These are phyloP conservation scores for Puccinia polysora DNA, from an alignment of 1,284 basidiomycete genomes.

Conservation along the genomic window DNA sequence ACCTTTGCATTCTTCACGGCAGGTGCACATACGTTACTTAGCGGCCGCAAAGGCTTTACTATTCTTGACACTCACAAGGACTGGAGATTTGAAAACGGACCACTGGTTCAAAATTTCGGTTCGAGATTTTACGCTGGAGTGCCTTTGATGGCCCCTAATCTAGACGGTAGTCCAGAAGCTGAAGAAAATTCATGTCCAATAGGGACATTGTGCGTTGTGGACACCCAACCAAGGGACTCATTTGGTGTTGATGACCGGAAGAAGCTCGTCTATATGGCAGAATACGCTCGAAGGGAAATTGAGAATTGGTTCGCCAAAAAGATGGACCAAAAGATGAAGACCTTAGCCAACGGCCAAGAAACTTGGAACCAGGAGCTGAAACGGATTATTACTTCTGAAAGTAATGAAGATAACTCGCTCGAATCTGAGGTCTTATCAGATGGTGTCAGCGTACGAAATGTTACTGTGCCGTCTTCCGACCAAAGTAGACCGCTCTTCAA, in stretches of 20 bases:
- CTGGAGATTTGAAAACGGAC: constrained; percentile 39
- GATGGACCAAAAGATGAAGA: constrained; percentile 20
- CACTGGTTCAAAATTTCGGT: constrained; percentile 21
- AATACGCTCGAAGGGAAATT: constrained; percentile 35
- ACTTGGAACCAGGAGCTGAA: constrained; percentile 20
- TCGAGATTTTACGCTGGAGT: constrained; percentile 28
- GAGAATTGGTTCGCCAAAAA: constrained; percentile 26
- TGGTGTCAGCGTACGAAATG: neutral
- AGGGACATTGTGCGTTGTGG: constrained; percentile 34
- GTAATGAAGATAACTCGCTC: neutral
- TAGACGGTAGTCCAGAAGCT: constrained; percentile 26
- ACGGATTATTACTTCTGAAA: neutral
- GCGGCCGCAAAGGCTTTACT: constrained; percentile 28
- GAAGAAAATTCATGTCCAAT: constrained; percentile 18
- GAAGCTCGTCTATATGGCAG: constrained; percentile 37
- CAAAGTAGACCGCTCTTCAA: neutral
- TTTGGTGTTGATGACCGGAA: constrained; percentile 33
- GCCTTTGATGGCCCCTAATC: constrained; percentile 26
- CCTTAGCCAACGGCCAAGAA: constrained; percentile 4
- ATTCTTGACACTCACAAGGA: constrained; percentile 38
- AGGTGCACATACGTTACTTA: constrained; percentile 36
- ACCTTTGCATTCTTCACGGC: neutral
- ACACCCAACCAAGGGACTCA: constrained; percentile 11
- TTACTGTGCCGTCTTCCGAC: neutral
- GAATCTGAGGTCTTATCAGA: neutral